Percentiles rank a stretch among this genome's conserved stretches.
These are phyloP conservation scores for Candida ficus DNA, from an alignment of 805 yeast species.

Conservation along the genomic window DNA sequence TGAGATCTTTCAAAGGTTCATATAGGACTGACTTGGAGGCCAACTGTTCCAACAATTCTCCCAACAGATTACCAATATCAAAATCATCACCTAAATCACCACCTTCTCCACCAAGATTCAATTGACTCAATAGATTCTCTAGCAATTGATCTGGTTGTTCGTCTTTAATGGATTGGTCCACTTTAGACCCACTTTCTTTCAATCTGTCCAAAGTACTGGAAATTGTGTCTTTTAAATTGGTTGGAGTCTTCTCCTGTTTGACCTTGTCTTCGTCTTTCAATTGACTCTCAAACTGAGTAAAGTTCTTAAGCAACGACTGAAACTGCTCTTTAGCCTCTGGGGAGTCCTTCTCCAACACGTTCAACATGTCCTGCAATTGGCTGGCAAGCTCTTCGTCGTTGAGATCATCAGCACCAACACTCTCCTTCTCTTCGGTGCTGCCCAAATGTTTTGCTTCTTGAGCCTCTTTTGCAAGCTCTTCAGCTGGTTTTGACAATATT, in stretches of 20 bases:
- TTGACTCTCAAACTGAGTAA: slow-evolving; percentile 22
- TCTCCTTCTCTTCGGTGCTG: slow-evolving; percentile 22
- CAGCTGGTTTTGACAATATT: slow-evolving; percentile 44
- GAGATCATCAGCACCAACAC: background rate
- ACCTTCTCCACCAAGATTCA: slow-evolving; percentile 39
- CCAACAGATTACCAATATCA: slow-evolving; percentile 59
- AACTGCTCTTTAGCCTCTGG: slow-evolving; percentile 49
- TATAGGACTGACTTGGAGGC: slow-evolving; percentile 81
- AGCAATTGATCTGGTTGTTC: slow-evolving; percentile 49
- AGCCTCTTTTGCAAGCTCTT: slow-evolving; percentile 13
- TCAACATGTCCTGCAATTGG: slow-evolving; percentile 24
- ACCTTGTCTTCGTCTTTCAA: slow-evolving; percentile 2
- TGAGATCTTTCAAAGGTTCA: slow-evolving; percentile 82
- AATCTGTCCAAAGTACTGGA: slow-evolving; percentile 75
- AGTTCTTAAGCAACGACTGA: slow-evolving; percentile 36
- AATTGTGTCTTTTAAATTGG: slow-evolving; percentile 64
- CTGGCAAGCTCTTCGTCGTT: slow-evolving; percentile 10
- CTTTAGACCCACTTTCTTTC: slow-evolving; percentile 67
- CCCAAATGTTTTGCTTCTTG: slow-evolving; percentile 9
- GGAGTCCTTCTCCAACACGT: slow-evolving; percentile 36
- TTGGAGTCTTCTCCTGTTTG: slow-evolving; percentile 11
- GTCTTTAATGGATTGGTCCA: slow-evolving; percentile 53
- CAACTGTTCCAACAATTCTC: slow-evolving; percentile 74
- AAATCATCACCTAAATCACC: slow-evolving; percentile 36
- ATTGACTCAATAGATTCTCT: slow-evolving; percentile 60